Evolutionary conservation across 805 yeast species (phyloP), one percentile per base, ranked within the genome.

Genomic region (Schizosaccharomyces lindneri): DNA sequence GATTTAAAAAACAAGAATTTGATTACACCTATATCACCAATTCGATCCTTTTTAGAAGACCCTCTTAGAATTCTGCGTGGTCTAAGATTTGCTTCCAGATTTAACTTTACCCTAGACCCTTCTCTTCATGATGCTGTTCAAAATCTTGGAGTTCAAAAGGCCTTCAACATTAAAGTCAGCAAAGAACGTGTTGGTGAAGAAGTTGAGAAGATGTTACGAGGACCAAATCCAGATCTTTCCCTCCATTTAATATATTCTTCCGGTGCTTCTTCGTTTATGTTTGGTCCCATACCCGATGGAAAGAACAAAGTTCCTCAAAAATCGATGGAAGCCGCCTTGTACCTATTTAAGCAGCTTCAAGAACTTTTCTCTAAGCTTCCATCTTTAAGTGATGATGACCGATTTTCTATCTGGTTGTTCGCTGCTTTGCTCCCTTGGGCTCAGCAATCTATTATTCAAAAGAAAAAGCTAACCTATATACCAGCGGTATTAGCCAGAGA

Each of bases 181-280:
- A 76, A 93, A 61, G 98, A 93, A 70, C 76, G 98, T 65, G 81
- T 93, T 19, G 97, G 96, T 2, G 81, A 80, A 5, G 98, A 93
- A 68, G 70, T 89, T 60, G 82, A 78, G 57, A 93, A 93, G 70
- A 84, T 84, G 48, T 73, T 90, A n/a, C 71, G 71, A n/a, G 80
- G 55, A n/a, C 64, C 60, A 55, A 63, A 61, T 48, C 65, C 48
- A 67, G 65, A 27, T n/a, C 65, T 46, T 32, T 64, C 59, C 55
- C 63, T 29, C 63, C 67, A 5, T 59, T 69, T 62, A 62, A 62
- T 43, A n/a, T 62, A 68, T 62, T 41, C 48, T 4, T 29, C 61
- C 11, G 55, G 60, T 7, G 41, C 65, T 9, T 62, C 60, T 27
- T 60, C 59, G 11, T 43, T 63, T n/a, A 61, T 66, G 17, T 66